Evolutionary conservation across 441 rosid species (phyloP).

Genomic region (Populus trichocarpa): DNA sequence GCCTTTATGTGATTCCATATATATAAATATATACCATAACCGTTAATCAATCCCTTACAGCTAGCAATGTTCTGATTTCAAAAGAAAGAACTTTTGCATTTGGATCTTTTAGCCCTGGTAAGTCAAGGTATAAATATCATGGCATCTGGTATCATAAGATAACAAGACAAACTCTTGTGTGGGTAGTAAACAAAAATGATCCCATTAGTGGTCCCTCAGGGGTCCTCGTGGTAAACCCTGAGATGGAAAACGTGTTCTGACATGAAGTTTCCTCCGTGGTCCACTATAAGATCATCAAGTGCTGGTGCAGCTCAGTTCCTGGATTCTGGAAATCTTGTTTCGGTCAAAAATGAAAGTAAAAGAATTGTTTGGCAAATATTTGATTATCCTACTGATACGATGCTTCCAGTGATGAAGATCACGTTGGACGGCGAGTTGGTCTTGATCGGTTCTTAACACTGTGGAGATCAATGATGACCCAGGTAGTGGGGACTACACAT

Average conservation of each 20-base stretch:
- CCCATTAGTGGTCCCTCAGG: constrained; percentile 9
- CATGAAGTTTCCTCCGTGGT: constrained; percentile 3
- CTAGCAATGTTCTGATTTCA: constrained; percentile 2
- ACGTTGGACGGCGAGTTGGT: constrained; percentile 7
- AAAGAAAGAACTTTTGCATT: neutral
- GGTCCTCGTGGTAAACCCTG: neutral
- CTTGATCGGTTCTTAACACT: neutral
- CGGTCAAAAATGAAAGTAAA: neutral
- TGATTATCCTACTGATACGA: constrained; percentile 23
- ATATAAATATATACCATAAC: neutral
- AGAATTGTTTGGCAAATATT: constrained; percentile 21
- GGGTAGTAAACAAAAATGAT: constrained; percentile 16
- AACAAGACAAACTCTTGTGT: constrained; percentile 2
- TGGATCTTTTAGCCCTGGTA: constrained; percentile 22
- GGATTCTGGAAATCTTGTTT: constrained; percentile 18
- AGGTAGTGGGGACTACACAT: neutral
- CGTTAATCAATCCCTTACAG: neutral
- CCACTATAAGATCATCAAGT: neutral
- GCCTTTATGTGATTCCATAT: neutral
- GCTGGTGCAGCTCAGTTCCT: neutral
- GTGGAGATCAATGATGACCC: constrained; percentile 6
- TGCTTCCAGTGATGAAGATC: constrained; percentile 8
- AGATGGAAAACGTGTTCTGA: constrained; percentile 11
- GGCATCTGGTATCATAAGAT: constrained; percentile 24
- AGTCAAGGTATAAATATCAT: constrained; percentile 10